Evolutionary conservation across 1,284 basidiomycete species (phyloP), one percentile per base, ranked within the genome.

Genomic region (Fomitiporia mediterranea): DNA sequence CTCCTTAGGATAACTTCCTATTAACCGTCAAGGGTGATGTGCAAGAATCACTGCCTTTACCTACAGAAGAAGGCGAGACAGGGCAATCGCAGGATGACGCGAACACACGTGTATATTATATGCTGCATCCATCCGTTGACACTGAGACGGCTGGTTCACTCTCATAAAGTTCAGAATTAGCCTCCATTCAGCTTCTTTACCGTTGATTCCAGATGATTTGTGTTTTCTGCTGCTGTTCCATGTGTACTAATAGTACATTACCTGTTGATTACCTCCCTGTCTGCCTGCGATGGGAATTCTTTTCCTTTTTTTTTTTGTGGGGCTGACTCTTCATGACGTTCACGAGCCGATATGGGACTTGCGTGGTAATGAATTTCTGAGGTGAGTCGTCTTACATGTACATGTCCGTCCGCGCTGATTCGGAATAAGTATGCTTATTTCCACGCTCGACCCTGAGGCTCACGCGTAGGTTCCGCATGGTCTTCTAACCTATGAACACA

Each of bases 1-100:
- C 51, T 27, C 17, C 43, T 27, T 60, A 94, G 91, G 94, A 96
- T 67, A 86, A 86, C 64, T 95, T 86, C 70, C 75, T 97, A 17
- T 76, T 97, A 25, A 90, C 93, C 70, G 78, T 94, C 52, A 81
- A 76, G 48, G 92, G 91, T 25, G 89, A 93, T 64, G 84, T 90
- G 0, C 82, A 89, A 61, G 84, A 92, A 25, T 89, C 87, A 7
- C 70, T 94, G 54, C 82, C 82, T 40, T 69, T 75, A 17, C 84
- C 84, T 0, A 72, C 77, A 65, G 79, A 80, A 54, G 81, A 83
- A 46, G 80, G 75, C 49, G 76, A 63, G 19, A 40, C 44, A 42
- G 56, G 71, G 56, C 73, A 77, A 60, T 76, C 78, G 34, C 69
- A 73, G 13, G 74, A 79, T 27, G 82, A 77, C 15, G 78, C 79